These are phyloP conservation scores for Xylaria sp. DNA, from an alignment of 2,329 filamentous ascomycete species.

Conservation along the genomic window DNA sequence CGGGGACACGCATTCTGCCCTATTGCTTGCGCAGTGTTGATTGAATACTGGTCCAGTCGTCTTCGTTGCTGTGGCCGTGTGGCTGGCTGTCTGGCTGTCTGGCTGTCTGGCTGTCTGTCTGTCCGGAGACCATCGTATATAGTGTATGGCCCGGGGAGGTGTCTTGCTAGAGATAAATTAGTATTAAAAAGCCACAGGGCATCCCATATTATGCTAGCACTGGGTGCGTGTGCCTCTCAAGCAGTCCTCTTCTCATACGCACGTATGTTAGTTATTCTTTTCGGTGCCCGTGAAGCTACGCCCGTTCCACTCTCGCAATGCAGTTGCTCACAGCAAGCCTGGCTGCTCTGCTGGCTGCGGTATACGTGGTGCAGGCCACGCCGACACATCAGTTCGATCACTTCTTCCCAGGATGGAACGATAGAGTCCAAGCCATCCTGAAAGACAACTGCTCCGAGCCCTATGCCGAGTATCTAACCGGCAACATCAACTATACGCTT, in stretches of 20 bases:
- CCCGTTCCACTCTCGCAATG: slow-evolving; percentile 16
- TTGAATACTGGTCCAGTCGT: no score
- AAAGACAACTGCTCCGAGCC: slow-evolving; percentile 30
- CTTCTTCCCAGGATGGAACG: slow-evolving; percentile 36
- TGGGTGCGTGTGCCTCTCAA: neutral
- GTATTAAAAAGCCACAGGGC: slow-evolving; percentile 17
- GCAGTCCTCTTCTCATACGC: neutral
- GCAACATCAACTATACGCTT: slow-evolving; percentile 20
- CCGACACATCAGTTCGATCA: slow-evolving; percentile 37
- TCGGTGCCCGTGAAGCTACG: neutral
- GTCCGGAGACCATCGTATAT: neutral
- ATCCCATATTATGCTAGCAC: neutral
- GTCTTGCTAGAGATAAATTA: neutral
- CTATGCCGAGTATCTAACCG: slow-evolving; percentile 34
- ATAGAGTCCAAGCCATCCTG: slow-evolving; percentile 29
- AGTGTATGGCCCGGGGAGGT: neutral
- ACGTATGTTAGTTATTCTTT: neutral
- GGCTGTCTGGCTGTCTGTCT: neutral
- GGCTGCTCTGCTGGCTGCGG: slow-evolving; percentile 21
- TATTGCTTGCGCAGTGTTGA: no score
- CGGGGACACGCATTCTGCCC: neutral
- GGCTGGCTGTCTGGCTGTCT: neutral
- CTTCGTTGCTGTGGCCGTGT: neutral
- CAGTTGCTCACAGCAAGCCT: slow-evolving; percentile 31
- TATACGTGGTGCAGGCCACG: slow-evolving; percentile 14